Percentiles rank a stretch among this genome's conserved stretches.
These are phyloP conservation scores for Dimocarpus longan DNA, from an alignment of 345 rosid species.

Conservation along the genomic window DNA sequence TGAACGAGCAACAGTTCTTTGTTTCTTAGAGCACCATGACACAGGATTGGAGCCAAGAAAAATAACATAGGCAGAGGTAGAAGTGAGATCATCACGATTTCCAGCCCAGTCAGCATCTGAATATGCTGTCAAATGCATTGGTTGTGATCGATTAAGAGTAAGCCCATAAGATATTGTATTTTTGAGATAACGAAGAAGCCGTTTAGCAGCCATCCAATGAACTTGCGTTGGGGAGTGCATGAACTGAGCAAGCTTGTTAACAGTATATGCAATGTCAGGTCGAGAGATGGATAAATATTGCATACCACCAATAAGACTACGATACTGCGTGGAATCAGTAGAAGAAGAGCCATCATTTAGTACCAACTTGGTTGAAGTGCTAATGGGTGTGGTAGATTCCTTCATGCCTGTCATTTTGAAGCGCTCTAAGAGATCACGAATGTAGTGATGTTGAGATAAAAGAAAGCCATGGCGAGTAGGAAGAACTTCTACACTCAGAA, in stretches of 20 bases:
- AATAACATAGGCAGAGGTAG: too few species aligned
- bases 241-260: background rate
- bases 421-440: background rate
- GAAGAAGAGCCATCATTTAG: background rate
- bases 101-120: too few species aligned
- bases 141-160: too few species aligned
- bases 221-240: background rate
- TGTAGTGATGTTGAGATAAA: constrained; percentile 1
- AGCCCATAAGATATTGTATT: too few species aligned
- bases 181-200: too few species aligned
- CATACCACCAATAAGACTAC: background rate
- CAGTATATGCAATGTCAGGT: background rate
- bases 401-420: background rate
- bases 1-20: too few species aligned
- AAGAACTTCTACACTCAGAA: background rate
- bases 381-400: background rate
- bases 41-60: too few species aligned
- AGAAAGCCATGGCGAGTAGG: background rate
- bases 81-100: too few species aligned
- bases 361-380: too few species aligned
- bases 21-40: too few species aligned
- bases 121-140: too few species aligned
- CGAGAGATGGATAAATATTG: background rate
- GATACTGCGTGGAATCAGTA: background rate
- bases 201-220: too few species aligned